Evolutionary conservation across 2,329 filamentous ascomycete species (phyloP).

Genomic region (Trichoderma lentiforme): DNA sequence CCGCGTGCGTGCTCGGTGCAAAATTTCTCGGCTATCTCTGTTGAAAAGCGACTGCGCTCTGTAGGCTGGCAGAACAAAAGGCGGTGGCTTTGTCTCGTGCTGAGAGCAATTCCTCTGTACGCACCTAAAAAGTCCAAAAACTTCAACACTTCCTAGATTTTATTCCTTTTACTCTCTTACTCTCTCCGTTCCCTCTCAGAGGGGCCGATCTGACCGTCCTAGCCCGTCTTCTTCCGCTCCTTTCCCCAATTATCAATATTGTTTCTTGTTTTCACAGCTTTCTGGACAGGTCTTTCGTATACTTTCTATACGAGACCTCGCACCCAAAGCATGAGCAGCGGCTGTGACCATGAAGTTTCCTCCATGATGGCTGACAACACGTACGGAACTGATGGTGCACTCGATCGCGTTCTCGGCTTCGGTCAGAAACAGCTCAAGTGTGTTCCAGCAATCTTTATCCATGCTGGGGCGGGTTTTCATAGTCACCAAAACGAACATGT

Average conservation of each 20-base stretch:
- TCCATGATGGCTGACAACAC: conserved; percentile 49
- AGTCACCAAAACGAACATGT: conserved; percentile 79
- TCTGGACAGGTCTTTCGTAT: neutral
- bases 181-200: neutral
- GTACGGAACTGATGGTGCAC: conserved; percentile 41
- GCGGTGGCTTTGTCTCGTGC: conserved; percentile 5
- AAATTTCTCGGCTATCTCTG: neutral
- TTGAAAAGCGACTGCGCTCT: neutral
- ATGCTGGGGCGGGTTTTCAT: conserved; percentile 93
- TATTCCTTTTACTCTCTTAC: neutral
- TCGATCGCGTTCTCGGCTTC: conserved; percentile 39
- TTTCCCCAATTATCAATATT: neutral
- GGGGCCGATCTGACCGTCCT: neutral
- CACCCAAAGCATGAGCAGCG: conserved; percentile 31
- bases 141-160: neutral
- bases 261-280: neutral
- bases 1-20: neutral
- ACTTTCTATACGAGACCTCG: neutral
- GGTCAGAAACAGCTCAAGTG: conserved; percentile 32
- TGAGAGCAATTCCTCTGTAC: neutral
- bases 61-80: conserved; percentile 13
- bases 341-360: conserved; percentile 26
- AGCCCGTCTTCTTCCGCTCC: neutral
- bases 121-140: neutral
- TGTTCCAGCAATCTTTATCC: conserved; percentile 81